phyloP scores from a whole-genome alignment of 148 eudicot species.

The Amaranthus palmeri region DNA sequence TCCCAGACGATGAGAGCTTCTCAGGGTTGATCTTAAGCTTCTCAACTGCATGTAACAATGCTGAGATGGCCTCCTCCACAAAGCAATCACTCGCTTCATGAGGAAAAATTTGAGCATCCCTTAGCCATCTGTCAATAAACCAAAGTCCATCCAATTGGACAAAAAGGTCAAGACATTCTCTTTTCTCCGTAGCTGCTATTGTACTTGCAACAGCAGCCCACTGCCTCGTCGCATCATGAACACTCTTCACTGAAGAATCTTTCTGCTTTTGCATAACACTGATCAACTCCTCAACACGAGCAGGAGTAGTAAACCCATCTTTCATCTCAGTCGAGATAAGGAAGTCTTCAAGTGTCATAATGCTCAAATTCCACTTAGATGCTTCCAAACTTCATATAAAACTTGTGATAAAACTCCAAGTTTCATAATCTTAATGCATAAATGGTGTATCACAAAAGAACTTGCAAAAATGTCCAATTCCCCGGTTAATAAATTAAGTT shows the following conservation, averaged over 20 bases:
- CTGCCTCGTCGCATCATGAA: conserved; percentile 56
- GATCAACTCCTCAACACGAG: conserved; percentile 77
- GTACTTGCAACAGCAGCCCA: conserved; percentile 81
- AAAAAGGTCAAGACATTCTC: conserved; percentile 80
- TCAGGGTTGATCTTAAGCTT: conserved; percentile 47
- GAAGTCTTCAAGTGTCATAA: conserved; percentile 81
- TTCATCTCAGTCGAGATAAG: conserved; percentile 81
- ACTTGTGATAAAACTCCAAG: conserved; percentile 8
- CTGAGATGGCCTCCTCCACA: conserved; percentile 56
- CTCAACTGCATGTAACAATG: conserved; percentile 62
- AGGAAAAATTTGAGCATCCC: conserved; percentile 45
- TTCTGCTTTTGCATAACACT: conserved; percentile 55
- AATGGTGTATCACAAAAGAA: neutral
- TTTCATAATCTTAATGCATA: conserved; percentile 23
- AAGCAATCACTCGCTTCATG: conserved; percentile 43
- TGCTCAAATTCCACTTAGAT: conserved; percentile 39
- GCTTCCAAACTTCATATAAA: conserved; percentile 16
- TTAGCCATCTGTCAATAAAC: conserved; percentile 69
- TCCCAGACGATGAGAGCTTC: conserved; percentile 46
- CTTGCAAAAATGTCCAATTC: neutral
- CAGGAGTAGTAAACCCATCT: conserved; percentile 70
- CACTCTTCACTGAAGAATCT: conserved; percentile 47
- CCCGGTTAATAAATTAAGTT: conserved; percentile 7
- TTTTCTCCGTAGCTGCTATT: conserved; percentile 68
- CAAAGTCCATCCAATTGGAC: conserved; percentile 64